Conservation (phyloP, 192 early-diverging fungal species). For the Dispira parvispora region DNA sequence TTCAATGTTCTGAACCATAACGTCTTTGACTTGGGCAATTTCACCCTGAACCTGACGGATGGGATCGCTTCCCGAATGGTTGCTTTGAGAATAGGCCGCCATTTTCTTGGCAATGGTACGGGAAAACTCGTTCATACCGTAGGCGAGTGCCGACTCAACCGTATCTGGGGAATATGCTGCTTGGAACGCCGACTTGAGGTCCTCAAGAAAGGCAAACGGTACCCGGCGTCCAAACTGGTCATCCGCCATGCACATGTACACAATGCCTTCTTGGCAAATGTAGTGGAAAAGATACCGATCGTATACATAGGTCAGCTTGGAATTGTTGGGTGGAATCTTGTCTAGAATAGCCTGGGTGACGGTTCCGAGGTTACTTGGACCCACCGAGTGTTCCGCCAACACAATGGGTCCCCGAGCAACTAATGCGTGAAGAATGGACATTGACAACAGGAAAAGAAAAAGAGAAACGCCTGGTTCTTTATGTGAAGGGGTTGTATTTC, state of each 20-base stretch:
- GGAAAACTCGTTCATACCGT: slow-evolving; percentile 71
- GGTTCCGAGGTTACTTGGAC: slow-evolving; percentile 65
- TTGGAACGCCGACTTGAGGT: slow-evolving; percentile 49
- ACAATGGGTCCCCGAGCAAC: slow-evolving; percentile 60
- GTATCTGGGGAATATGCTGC: slow-evolving; percentile 34
- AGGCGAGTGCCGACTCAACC: slow-evolving; percentile 37
- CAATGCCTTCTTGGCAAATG: slow-evolving; percentile 57
- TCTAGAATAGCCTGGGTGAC: slow-evolving; percentile 76
- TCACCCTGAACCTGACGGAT: slow-evolving; percentile 73
- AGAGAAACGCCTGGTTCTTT: too few species aligned
- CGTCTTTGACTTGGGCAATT: slow-evolving; percentile 86
- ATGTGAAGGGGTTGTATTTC: too few species aligned
- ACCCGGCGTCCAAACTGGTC: slow-evolving; percentile 53
- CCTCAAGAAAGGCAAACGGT: slow-evolving; percentile 82
- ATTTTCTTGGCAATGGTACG: slow-evolving; percentile 65
- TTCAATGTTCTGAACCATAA: slow-evolving; percentile 92
- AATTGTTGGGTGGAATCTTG: slow-evolving; percentile 80
- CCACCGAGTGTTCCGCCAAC: slow-evolving; percentile 68
- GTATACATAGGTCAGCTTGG: slow-evolving; percentile 83
- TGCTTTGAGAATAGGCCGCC: slow-evolving; percentile 62
- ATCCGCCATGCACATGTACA: slow-evolving; percentile 80
- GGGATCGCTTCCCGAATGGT: slow-evolving; percentile 37
- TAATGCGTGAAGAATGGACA: slow-evolving; percentile 68
- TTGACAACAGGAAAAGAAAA: too few species aligned
- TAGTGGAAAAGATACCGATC: slow-evolving; percentile 87